Percentiles rank a stretch among this genome's conserved stretches.
phyloP scores from a whole-genome alignment of 148 eudicot genomes.

The Chenopodium formosanum region DNA sequence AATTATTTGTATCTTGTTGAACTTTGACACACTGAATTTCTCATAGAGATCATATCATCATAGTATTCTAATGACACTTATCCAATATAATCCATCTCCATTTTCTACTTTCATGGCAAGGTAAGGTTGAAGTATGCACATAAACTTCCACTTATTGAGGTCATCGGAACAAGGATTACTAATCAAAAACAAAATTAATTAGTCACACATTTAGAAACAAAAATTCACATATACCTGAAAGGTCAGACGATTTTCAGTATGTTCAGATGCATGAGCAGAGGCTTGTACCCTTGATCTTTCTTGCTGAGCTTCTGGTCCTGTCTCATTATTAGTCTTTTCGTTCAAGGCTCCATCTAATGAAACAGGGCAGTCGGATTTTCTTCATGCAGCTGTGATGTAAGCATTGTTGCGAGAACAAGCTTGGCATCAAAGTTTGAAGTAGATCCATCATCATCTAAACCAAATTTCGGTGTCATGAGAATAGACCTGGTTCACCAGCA shows the following conservation, averaged over 20 bases:
- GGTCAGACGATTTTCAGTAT: slow-evolving; percentile 93
- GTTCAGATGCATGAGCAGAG: slow-evolving; percentile 73
- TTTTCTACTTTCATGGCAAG: no score
- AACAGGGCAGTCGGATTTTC: slow-evolving; percentile 51
- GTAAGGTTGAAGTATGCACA: no score
- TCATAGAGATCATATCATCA: no score
- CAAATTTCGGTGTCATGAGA: slow-evolving; percentile 89
- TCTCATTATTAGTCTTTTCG: slow-evolving; percentile 36
- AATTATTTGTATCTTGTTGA: no score
- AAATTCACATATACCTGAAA: slow-evolving; percentile 56
- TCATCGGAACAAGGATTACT: no score
- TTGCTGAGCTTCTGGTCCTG: slow-evolving; percentile 42
- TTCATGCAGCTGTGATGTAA: slow-evolving; percentile 76
- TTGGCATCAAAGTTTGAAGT: slow-evolving; percentile 83
- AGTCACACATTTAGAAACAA: no score
- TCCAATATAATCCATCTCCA: no score
- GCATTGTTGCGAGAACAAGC: slow-evolving; percentile 98
- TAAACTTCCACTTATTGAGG: no score
- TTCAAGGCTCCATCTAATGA: slow-evolving; percentile 38
- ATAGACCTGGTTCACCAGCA: slow-evolving; percentile 65
- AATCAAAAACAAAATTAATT: no score
- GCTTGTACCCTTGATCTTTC: slow-evolving; percentile 52
- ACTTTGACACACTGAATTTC: no score
- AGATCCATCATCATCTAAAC: slow-evolving; percentile 79
- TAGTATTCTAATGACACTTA: no score